Base-by-base conservation (phyloP, 164 flowering plant species). In the Chloranthus sessilifolius region DNA sequence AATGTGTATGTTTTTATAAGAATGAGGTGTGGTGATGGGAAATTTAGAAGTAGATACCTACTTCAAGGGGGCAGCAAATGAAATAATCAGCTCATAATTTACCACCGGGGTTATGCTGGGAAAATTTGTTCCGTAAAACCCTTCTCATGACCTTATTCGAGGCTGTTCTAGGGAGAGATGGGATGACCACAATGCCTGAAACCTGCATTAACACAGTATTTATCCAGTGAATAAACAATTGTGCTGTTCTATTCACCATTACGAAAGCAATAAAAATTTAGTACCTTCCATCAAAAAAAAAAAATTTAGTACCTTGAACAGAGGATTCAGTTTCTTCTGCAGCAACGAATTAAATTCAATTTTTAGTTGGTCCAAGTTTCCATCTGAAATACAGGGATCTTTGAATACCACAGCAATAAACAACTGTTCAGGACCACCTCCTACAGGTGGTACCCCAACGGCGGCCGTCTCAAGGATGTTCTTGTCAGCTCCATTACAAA, bases 131-230 rank as follows among this genome's bases (percentile, higher is more conserved):
- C 42, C 98, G 62, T 66, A 92, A 61, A 50, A 92, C 74, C 77
- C 98, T 78, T 68, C 98, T 77, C 96, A 88, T 85, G 12, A 92
- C 88, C 66, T 92, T 92, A 61, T 92, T 92, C 34, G 96, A 70
- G 20, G 98, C 98, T 29, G 96, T 92, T 57, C 95, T 71, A 15
- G 98, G 98, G 60, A 92, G 91, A 49, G 82, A 71, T 24, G 88
- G 30, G 17, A 79, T 58, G 10, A 67, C 37, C 31, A 76, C 74
- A 26, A 82, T 69, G 28, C 43, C 34, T 22, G 82, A 74, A 51
- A 82, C 88, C 96, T 92, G 73, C 60, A 55, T 8, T 38, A 22
- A 41, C 53, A 35, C 7, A 15, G 21, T n/a, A n/a, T 25, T 21
- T 15, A 42, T 0, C 5, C 45, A 42, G 22, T 19, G 29, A 17